Evolutionary conservation across 208 protist genomes (phyloP).

Genomic region (Leishmania braziliensis): DNA sequence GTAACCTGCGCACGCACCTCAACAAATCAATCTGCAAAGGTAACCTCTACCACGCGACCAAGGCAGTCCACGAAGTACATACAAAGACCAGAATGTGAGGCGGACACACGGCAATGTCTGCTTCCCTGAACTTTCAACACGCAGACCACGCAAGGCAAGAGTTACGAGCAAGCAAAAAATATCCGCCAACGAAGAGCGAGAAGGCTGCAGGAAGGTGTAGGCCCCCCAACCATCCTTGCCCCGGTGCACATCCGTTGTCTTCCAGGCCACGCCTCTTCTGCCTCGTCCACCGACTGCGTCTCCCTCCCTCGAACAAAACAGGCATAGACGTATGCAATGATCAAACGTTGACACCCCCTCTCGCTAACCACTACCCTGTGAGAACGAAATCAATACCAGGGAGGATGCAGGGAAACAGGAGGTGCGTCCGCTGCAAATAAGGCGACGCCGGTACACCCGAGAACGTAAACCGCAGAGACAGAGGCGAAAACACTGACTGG

Average conservation of each 20-base stretch:
- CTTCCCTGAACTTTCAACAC: not conserved
- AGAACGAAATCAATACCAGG: no score
- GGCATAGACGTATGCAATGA: not conserved
- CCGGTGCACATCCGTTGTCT: not conserved
- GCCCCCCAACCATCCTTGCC: not conserved
- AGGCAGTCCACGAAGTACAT: not conserved
- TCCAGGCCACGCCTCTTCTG: not conserved
- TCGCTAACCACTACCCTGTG: no score
- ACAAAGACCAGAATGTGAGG: conserved; percentile 1
- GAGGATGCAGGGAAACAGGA: not conserved
- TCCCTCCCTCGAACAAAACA: not conserved
- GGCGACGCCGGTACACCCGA: not conserved
- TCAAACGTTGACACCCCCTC: no score
- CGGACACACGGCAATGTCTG: not conserved
- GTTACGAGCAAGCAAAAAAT: conserved; percentile 22
- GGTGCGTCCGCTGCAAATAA: not conserved
- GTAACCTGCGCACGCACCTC: not conserved
- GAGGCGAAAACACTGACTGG: not conserved
- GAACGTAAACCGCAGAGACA: not conserved
- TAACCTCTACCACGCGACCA: not conserved
- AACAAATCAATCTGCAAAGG: not conserved
- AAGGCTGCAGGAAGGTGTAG: not conserved
- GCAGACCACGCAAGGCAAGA: not conserved
- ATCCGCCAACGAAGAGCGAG: not conserved
- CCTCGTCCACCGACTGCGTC: not conserved